phyloP scores from a whole-genome alignment of 495 filamentous ascomycete genomes.

The Penicillium odoratum region DNA sequence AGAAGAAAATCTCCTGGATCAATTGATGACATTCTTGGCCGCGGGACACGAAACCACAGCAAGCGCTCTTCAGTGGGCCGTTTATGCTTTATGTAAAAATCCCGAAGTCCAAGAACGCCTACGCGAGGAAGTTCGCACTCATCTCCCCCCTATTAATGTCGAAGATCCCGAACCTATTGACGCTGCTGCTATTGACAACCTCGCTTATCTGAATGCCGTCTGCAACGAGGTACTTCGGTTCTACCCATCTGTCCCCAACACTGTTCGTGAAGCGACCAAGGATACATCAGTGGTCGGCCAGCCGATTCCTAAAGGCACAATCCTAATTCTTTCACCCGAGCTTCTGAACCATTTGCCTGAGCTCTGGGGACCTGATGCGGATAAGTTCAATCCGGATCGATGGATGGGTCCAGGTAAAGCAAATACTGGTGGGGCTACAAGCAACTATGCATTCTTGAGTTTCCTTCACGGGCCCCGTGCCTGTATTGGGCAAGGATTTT shows the following conservation, averaged over 20 bases:
- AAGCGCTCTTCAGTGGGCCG: conserved; percentile 58
- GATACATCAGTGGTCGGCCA: conserved; percentile 64
- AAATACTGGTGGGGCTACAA: conserved; percentile 54
- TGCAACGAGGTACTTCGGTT: conserved; percentile 61
- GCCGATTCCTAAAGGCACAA: conserved; percentile 55
- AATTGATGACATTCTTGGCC: conserved; percentile 93
- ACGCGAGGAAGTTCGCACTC: conserved; percentile 59
- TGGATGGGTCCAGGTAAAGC: conserved; percentile 61
- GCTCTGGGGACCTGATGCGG: conserved; percentile 82
- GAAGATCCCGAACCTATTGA: conserved; percentile 47
- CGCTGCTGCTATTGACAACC: conserved; percentile 50
- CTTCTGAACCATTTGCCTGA: conserved; percentile 70
- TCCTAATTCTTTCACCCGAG: conserved; percentile 49
- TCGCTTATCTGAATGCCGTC: conserved; percentile 62
- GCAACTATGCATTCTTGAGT: conserved; percentile 75
- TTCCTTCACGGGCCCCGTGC: conserved; percentile 80
- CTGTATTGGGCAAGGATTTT: conserved; percentile 82
- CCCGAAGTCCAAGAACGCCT: conserved; percentile 57
- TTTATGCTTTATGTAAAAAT: conserved; percentile 59
- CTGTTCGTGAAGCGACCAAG: conserved; percentile 59
- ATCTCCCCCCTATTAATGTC: conserved; percentile 58
- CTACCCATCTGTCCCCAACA: conserved; percentile 59
- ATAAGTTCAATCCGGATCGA: conserved; percentile 77
- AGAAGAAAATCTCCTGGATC: conserved; percentile 80
- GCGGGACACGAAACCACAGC: conserved; percentile 85